These are phyloP conservation scores for Botrytis paeoniae DNA, from an alignment of 2,329 filamentous ascomycete species.

Conservation along the genomic window DNA sequence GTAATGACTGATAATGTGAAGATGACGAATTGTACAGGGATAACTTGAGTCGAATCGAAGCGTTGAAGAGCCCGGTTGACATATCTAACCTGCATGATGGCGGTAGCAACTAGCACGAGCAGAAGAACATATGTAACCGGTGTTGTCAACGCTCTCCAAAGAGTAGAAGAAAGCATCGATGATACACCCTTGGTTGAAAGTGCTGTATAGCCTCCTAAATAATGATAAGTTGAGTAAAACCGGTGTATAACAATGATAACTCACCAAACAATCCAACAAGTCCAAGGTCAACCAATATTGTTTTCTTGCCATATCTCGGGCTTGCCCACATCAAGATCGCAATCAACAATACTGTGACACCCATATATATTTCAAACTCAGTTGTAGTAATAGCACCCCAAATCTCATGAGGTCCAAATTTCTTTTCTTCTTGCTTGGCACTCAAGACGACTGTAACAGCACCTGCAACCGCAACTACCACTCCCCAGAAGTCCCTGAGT, in stretches of 20 bases:
- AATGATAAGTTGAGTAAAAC: constrained; percentile 21
- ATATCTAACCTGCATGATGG: constrained; percentile 95
- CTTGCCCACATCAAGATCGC: constrained; percentile 76
- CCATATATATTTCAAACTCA: constrained; percentile 89
- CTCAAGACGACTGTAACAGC: constrained; percentile 92
- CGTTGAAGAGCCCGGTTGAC: constrained; percentile 86
- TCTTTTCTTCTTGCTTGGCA: constrained; percentile 83
- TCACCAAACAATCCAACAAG: constrained; percentile 89
- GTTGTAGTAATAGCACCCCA: constrained; percentile 83
- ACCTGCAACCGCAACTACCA: constrained; percentile 80
- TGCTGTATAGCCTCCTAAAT: constrained; percentile 85
- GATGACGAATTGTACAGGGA: constrained; percentile 94
- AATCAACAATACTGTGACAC: constrained; percentile 71
- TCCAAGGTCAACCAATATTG: constrained; percentile 87
- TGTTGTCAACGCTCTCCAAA: constrained; percentile 85
- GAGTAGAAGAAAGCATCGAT: constrained; percentile 86
- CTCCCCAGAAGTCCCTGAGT: constrained; percentile 79
- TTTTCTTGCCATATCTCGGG: constrained; percentile 76
- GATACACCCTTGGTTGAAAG: constrained; percentile 95
- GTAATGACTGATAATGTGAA: constrained; percentile 96
- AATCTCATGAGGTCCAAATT: constrained; percentile 85
- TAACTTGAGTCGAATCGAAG: constrained; percentile 97
- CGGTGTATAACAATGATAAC: constrained; percentile 33
- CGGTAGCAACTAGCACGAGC: constrained; percentile 74
- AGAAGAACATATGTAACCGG: constrained; percentile 88